phyloP scores from a whole-genome alignment of 495 filamentous ascomycete genomes.

The Neurospora sp. region DNA sequence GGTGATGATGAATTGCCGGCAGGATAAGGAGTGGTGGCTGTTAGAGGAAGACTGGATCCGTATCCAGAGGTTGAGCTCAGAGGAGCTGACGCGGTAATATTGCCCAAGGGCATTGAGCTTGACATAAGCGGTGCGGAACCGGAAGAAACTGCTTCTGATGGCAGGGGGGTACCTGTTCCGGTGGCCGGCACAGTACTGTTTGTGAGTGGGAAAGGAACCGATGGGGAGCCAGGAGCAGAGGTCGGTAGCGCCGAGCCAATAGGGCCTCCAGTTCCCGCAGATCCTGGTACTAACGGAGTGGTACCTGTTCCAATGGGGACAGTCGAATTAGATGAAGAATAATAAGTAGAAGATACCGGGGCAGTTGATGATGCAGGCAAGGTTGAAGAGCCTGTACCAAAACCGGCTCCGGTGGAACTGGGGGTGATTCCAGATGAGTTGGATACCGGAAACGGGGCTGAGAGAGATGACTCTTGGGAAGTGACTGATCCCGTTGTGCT shows the following conservation, averaged over 20 bases:
- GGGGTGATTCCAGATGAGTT: background rate
- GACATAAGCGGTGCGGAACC: background rate
- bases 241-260: background rate
- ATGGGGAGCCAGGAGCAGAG: background rate
- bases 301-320: background rate
- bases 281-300: background rate
- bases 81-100: background rate
- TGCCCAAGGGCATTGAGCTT: background rate
- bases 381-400: background rate
- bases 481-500: background rate
- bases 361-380: background rate
- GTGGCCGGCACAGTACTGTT: conserved; percentile 3
- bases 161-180: conserved; percentile 6
- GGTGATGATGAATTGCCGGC: background rate
- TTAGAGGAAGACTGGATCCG: background rate
- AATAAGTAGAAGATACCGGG: background rate
- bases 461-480: background rate
- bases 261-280: background rate
- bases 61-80: background rate
- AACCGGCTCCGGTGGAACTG: background rate
- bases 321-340: background rate
- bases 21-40: background rate
- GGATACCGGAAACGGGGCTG: background rate
- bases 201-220: conserved; percentile 7
- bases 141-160: background rate